Base-by-base conservation (phyloP, 2,329 filamentous ascomycete species). In the Stagonosporopsis cucurbitacearum region DNA sequence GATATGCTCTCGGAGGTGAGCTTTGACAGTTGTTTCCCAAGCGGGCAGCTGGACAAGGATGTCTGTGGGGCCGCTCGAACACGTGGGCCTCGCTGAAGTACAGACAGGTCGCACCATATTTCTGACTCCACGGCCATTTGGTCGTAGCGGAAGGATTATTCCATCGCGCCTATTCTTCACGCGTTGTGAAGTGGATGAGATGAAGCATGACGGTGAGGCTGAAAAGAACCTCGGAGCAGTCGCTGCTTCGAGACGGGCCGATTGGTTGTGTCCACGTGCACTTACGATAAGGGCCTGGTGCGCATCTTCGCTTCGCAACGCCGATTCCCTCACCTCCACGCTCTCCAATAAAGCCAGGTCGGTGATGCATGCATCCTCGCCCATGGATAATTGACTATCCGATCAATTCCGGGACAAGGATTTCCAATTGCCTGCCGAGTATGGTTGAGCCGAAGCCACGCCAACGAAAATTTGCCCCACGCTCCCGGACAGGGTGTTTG, bases 381-480 rank as follows among this genome's bases (percentile, higher is more conserved):
- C 37, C 53, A 56, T 56, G 53, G 53, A 47, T 48, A 39, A 51
- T 47, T 56, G 53, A 56, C 53, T 56, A 51, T 47, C 53, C 47
- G 53, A 56, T 43, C 53, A 48, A 40, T 48, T 22, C 43, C 47
- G 47, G 53, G 13, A 47, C 25, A 19, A 50, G 47, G 42, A 26
- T 40, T 43, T 56, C 36, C 53, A 47, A 40, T 42, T 56, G 42
- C 47, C 53, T 51, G 53, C 62, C 47, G 59, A 69, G 36, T 61
- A 74, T 72, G 71, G 69, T 60, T 64, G 70, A 74, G 33, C 43
- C 63, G 35, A 69, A 67, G 46, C 65, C 70, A 17, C 67, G 72
- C 40, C 71, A 75, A 50, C 66, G 72, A 46, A 74, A 70, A 61
- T 75, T 74, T 58, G 72, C 71, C 42, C 71, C 72, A 49, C 66